Conservation (phyloP, 2,329 filamentous ascomycete species). For the Gaeumannomyces tritici region DNA sequence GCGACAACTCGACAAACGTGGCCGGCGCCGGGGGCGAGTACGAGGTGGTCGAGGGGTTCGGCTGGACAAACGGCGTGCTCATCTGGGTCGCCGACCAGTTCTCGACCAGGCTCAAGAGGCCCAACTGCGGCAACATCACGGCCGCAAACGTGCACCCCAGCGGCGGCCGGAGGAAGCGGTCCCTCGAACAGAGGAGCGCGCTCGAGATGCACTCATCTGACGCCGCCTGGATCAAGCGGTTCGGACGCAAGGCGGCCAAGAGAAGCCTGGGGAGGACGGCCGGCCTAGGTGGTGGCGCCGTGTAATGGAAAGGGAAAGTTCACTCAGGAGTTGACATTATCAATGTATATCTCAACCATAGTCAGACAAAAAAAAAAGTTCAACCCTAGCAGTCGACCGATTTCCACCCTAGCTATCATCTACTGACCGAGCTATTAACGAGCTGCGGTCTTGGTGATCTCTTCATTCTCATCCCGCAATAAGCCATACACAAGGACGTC, state of each 20-base stretch:
- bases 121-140: conserved; percentile 43
- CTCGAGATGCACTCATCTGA: conserved; percentile 37
- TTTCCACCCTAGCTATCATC: background rate
- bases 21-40: conserved; percentile 60
- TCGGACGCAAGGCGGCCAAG: conserved; percentile 18
- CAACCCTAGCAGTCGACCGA: background rate
- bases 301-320: background rate
- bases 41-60: conserved; percentile 60
- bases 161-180: conserved; percentile 18
- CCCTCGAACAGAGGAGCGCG: conserved; percentile 21
- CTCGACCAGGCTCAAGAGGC: conserved; percentile 40
- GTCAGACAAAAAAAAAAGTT: background rate
- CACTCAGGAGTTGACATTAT: too few species aligned
- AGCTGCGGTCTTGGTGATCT: background rate
- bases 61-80: conserved; percentile 61
- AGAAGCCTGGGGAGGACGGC: background rate
- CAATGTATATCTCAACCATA: too few species aligned
- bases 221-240: conserved; percentile 37
- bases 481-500: conserved; percentile 29
- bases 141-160: conserved; percentile 23
- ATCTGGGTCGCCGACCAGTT: conserved; percentile 59
- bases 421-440: background rate
- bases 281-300: background rate
- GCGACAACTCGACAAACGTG: conserved; percentile 47
- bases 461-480: background rate